phyloP scores from a whole-genome alignment of 108 stramenopile genomes.

The Seminavis robusta region DNA sequence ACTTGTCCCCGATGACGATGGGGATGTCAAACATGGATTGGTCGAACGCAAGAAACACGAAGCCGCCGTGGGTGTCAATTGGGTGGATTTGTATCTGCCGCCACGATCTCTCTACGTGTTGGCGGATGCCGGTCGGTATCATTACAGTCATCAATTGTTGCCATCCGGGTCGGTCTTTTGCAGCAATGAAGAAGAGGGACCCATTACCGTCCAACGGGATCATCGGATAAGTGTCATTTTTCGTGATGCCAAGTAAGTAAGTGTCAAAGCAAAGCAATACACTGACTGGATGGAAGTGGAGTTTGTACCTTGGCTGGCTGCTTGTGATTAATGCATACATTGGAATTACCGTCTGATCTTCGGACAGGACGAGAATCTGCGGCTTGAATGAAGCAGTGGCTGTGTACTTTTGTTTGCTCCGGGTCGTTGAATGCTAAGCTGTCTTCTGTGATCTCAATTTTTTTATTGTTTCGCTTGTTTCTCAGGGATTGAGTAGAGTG shows the following conservation, averaged over 20 bases:
- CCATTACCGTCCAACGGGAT: constrained; percentile 43
- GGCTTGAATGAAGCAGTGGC: constrained; percentile 26
- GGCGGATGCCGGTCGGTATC: constrained; percentile 58
- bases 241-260: constrained; percentile 54
- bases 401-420: neutral
- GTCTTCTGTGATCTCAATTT: neutral
- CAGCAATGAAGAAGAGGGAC: constrained; percentile 6
- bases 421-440: neutral
- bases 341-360: constrained; percentile 32
- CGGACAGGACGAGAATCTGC: constrained; percentile 14
- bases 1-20: constrained; percentile 36
- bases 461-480: neutral
- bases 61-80: constrained; percentile 14
- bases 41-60: neutral
- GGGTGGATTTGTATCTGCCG: constrained; percentile 77
- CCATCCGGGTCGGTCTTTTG: constrained; percentile 45
- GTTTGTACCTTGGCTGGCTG: constrained; percentile 1
- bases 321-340: constrained; percentile 26
- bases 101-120: constrained; percentile 70
- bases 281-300: neutral
- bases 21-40: neutral
- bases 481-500: neutral
- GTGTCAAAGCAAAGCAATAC: neutral
- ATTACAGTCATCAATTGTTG: constrained; percentile 73
- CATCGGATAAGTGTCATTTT: constrained; percentile 75